These are phyloP conservation scores for Cetradonia linearis DNA, from an alignment of 495 filamentous ascomycete species.

Conservation along the genomic window DNA sequence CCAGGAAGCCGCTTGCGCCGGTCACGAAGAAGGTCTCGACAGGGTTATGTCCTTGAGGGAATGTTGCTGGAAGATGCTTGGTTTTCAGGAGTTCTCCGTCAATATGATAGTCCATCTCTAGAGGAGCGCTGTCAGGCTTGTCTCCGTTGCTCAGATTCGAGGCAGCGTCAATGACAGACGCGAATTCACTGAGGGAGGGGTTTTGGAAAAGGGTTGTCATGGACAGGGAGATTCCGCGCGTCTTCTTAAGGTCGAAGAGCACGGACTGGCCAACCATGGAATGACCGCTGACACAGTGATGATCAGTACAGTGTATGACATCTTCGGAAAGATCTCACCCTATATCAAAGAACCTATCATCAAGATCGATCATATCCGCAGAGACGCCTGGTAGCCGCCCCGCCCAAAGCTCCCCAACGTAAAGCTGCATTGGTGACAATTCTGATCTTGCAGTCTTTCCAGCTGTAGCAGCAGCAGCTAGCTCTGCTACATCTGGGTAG, in stretches of 20 bases:
- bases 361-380: conserved; percentile 46
- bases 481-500: conserved; percentile 71
- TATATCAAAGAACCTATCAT: conserved; percentile 68
- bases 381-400: conserved; percentile 38
- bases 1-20: conserved; percentile 86
- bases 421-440: conserved; percentile 55
- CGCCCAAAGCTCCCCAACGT: conserved; percentile 59
- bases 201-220: conserved; percentile 70
- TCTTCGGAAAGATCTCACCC: not conserved
- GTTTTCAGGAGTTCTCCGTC: conserved; percentile 10
- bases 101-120: conserved; percentile 17
- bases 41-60: conserved; percentile 28
- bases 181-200: conserved; percentile 63
- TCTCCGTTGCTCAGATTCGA: conserved; percentile 3
- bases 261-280: conserved; percentile 81
- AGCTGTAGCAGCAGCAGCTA: conserved; percentile 36
- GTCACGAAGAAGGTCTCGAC: conserved; percentile 65
- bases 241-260: conserved; percentile 57
- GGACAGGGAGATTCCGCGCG: conserved; percentile 53
- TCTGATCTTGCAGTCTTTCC: conserved; percentile 33
- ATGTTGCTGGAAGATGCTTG: conserved; percentile 4
- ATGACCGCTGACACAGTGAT: conserved; percentile 56
- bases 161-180: conserved; percentile 56
- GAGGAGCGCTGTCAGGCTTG: conserved; percentile 6
- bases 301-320: not conserved